Evolutionary conservation across 768 basidiomycete genomes (phyloP).

Genomic region (Lyophyllum decastes): DNA sequence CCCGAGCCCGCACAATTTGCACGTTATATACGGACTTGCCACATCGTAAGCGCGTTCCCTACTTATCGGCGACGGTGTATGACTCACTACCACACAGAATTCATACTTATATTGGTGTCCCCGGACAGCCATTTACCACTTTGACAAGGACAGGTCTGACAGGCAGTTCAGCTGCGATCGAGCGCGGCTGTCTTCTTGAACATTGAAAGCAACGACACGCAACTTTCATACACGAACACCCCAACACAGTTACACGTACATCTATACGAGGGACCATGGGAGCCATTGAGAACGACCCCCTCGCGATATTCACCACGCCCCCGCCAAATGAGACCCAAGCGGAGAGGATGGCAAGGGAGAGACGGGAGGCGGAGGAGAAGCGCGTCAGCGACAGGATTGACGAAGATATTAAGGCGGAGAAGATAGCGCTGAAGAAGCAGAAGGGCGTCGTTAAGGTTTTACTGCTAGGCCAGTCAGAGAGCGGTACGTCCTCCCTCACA

Average conservation of each 20-base stretch:
- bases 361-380: slow-evolving; percentile 57
- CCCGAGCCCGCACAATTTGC: no score
- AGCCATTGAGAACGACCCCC: slow-evolving; percentile 47
- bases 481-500: slow-evolving; percentile 40
- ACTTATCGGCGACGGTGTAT: no score
- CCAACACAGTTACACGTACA: neutral
- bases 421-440: slow-evolving; percentile 41
- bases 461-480: slow-evolving; percentile 60
- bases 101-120: no score
- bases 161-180: no score
- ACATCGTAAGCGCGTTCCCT: no score
- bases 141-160: no score
- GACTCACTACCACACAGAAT: no score
- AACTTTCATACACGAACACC: neutral
- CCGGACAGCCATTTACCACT: no score
- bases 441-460: slow-evolving; percentile 51
- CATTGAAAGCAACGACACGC: neutral
- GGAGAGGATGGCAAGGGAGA: slow-evolving; percentile 44
- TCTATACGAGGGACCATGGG: slow-evolving; percentile 15
- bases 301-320: slow-evolving; percentile 58
- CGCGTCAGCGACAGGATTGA: slow-evolving; percentile 60
- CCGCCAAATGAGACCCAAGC: slow-evolving; percentile 57
- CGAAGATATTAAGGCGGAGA: slow-evolving; percentile 51
- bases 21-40: no score
- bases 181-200: no score